Evolutionary conservation across 441 rosid species (phyloP), one percentile per base, ranked within the genome.

Genomic region (Geranium incanum): DNA sequence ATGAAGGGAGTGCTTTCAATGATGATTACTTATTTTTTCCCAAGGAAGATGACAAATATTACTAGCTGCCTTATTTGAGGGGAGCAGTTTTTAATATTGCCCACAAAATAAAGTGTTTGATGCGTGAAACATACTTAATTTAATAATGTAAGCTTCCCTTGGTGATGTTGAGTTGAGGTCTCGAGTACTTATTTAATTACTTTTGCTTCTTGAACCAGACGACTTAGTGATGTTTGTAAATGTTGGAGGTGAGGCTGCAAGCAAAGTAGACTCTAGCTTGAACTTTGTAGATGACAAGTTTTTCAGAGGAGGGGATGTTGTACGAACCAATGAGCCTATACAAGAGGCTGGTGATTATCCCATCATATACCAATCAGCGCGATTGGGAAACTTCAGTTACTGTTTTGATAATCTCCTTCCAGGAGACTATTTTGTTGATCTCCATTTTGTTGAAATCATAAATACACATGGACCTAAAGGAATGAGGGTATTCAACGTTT

Each of bases 381-480:
- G 98, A 75, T 75, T 86, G 0, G 97, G 98, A 41, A 87, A 79
- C 78, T 91, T 91, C 78, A 75, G 82, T 75, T 93, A 93, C 76
- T 69, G 39, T 68, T 79, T 93, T 50, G 65, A 70, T 74, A 75
- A 78, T 79, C 74, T 93, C 75, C 84, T 78, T 74, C 76, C 87
- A 0, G 96, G 96, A 68, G 77, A 84, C 16, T 91, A 91, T 75
- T 82, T 84, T 1, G 74, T 93, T 70, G 96, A 91, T 77, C 86
- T 93, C 66, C 96, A 93, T 80, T 93, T 93, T 11, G 88, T 86
- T 0, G 98, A 91, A 85, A 93, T 93, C 65, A 79, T 93, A 74
- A 87, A 89, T 57, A 88, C 90, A 16, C 83, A 85, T 77, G 97
- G 94, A 71, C 97, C 98, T 69, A 88, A 82, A 78, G 97, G 93